Conservation (phyloP, 2,329 filamentous ascomycete species). For the Trichoderma atroviride region DNA sequence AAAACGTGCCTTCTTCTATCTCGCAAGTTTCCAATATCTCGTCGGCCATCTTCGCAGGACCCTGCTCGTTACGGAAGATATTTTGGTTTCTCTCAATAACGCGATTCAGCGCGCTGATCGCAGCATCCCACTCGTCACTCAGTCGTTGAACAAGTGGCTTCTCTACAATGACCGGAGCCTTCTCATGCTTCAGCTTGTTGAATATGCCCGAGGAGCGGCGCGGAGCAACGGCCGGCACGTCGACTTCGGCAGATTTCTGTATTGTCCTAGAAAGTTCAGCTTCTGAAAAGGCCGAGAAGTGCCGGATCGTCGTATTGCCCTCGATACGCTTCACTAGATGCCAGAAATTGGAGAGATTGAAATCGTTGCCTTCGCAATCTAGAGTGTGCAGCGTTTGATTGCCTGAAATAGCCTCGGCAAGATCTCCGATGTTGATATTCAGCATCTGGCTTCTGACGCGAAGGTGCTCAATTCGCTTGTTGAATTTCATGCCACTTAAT, state of each 20-base stretch:
- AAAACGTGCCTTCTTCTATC: conserved; percentile 32
- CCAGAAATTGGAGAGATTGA: conserved; percentile 55
- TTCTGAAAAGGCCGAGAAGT: conserved; percentile 48
- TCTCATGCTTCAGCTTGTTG: conserved; percentile 39
- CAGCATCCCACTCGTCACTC: conserved; percentile 45
- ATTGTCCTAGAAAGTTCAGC: conserved; percentile 42
- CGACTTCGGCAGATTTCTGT: conserved; percentile 39
- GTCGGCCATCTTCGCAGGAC: conserved; percentile 17
- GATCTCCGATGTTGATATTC: conserved; percentile 55
- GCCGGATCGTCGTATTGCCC: conserved; percentile 47
- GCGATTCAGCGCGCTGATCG: conserved; percentile 38
- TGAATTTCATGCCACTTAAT: conserved; percentile 50
- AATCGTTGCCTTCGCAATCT: conserved; percentile 58
- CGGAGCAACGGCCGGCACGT: conserved; percentile 34
- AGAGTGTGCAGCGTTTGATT: conserved; percentile 55
- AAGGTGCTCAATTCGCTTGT: conserved; percentile 52
- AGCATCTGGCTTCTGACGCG: conserved; percentile 60
- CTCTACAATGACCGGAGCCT: conserved; percentile 34
- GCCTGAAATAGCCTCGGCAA: conserved; percentile 52
- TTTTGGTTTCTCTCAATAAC: conserved; percentile 43
- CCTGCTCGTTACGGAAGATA: conserved; percentile 33
- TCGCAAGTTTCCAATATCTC: conserved; percentile 29
- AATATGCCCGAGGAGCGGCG: conserved; percentile 43
- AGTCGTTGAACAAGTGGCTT: conserved; percentile 43
- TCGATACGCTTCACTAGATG: conserved; percentile 51